Conservation (phyloP, 1,139 yeast genomes). For the Lipomyces yarrowii region DNA sequence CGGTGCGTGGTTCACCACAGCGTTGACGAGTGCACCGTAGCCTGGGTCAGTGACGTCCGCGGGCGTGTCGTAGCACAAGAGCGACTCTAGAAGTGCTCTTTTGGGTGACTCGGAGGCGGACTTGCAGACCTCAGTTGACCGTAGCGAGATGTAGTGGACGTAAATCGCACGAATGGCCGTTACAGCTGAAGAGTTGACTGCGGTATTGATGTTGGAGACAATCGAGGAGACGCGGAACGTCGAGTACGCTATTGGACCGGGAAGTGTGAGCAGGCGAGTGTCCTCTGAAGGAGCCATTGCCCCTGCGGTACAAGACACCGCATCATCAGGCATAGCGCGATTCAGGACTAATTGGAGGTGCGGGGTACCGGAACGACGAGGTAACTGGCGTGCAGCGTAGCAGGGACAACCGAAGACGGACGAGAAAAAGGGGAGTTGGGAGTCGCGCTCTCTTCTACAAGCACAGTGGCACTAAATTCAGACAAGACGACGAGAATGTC, state of each 20-base stretch:
- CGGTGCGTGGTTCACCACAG: slow-evolving; percentile 33
- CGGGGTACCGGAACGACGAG: background rate
- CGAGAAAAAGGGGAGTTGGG: background rate
- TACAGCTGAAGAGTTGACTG: slow-evolving; percentile 66
- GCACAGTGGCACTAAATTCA: background rate
- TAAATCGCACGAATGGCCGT: slow-evolving; percentile 71
- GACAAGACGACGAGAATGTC: background rate
- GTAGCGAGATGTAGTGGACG: slow-evolving; percentile 77
- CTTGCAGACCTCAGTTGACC: slow-evolving; percentile 35
- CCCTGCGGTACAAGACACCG: slow-evolving; percentile 3
- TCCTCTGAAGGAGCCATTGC: slow-evolving; percentile 10
- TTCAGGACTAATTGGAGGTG: background rate
- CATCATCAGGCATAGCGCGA: slow-evolving; percentile 4
- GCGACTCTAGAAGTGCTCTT: slow-evolving; percentile 50
- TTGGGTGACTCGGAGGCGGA: slow-evolving; percentile 43
- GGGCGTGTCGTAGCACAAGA: slow-evolving; percentile 76
- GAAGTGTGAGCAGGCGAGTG: slow-evolving; percentile 56
- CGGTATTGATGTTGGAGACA: slow-evolving; percentile 69
- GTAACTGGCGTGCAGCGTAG: background rate
- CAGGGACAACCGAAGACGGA: background rate
- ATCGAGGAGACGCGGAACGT: slow-evolving; percentile 77
- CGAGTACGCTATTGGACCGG: slow-evolving; percentile 92
- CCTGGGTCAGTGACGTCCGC: slow-evolving; percentile 57
- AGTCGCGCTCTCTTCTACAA: background rate
- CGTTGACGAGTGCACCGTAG: slow-evolving; percentile 52